Percentiles rank a stretch among this genome's conserved stretches.
phyloP scores from a whole-genome alignment of 495 filamentous ascomycete genomes.

The Bombardia bombarda region DNA sequence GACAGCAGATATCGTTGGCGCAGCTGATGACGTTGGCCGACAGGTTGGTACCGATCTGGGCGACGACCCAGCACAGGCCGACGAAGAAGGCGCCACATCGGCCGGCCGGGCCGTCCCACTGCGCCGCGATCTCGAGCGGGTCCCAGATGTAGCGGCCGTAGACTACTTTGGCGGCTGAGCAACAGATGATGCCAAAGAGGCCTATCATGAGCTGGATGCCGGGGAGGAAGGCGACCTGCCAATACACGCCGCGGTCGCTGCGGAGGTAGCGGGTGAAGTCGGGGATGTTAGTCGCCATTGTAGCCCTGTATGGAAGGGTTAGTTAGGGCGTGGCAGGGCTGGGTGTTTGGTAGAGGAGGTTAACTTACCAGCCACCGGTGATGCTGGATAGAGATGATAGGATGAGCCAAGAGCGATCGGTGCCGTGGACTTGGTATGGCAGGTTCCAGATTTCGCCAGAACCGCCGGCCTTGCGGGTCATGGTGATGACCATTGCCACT shows the following conservation, averaged over 20 bases:
- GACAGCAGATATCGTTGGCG: slow-evolving; percentile 55
- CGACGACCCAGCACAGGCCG: slow-evolving; percentile 41
- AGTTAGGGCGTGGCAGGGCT: not conserved
- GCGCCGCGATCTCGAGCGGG: slow-evolving; percentile 44
- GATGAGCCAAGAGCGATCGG: slow-evolving; percentile 21
- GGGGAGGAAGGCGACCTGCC: slow-evolving; percentile 48
- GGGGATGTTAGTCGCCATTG: slow-evolving; percentile 39
- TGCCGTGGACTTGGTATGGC: slow-evolving; percentile 21
- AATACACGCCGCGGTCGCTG: slow-evolving; percentile 42
- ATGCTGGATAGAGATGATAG: slow-evolving; percentile 23
- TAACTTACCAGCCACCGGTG: slow-evolving; percentile 19
- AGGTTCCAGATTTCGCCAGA: slow-evolving; percentile 38
- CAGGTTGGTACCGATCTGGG: slow-evolving; percentile 55
- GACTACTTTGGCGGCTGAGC: slow-evolving; percentile 40
- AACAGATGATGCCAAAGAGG: slow-evolving; percentile 43
- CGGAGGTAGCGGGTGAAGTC: slow-evolving; percentile 55
- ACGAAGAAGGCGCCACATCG: slow-evolving; percentile 50
- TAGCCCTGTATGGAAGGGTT: slow-evolving; percentile 18
- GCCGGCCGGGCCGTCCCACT: slow-evolving; percentile 41
- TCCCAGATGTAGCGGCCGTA: slow-evolving; percentile 54
- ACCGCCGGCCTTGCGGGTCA: slow-evolving; percentile 37
- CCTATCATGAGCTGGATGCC: slow-evolving; percentile 47
- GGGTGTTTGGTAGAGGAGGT: not conserved
- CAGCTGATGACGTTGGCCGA: slow-evolving; percentile 59
- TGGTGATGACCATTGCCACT: slow-evolving; percentile 34